phyloP scores from a whole-genome alignment of 768 basidiomycete genomes.

The Calocera viscosa region DNA sequence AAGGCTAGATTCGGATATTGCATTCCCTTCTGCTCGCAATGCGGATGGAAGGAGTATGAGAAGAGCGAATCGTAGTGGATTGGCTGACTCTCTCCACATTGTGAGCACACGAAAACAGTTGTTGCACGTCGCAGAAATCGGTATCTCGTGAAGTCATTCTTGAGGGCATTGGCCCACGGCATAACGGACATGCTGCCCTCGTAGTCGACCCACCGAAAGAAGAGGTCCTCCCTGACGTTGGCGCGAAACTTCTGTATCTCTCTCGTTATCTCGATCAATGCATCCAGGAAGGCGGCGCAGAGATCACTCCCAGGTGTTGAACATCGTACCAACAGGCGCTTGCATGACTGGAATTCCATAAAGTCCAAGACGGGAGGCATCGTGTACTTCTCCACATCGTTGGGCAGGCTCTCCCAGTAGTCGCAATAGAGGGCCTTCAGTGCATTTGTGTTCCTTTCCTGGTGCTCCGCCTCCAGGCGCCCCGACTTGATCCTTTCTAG shows the following conservation, averaged over 20 bases:
- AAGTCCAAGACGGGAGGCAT: neutral
- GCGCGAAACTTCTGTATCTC: neutral
- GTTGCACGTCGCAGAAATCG: neutral
- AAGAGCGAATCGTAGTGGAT: neutral
- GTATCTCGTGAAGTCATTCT: neutral
- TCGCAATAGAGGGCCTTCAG: neutral
- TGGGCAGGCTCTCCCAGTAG: neutral
- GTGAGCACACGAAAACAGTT: neutral
- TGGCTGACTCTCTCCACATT: neutral
- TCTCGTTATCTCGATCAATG: neutral
- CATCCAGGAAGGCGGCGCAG: neutral
- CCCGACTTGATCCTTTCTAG: neutral
- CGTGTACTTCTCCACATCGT: neutral
- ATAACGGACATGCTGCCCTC: neutral
- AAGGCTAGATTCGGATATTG: neutral
- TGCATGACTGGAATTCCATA: neutral
- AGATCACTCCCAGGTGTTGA: neutral
- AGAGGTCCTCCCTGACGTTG: neutral
- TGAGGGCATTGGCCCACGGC: neutral
- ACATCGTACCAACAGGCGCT: neutral
- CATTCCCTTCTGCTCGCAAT: neutral
- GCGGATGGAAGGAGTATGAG: neutral
- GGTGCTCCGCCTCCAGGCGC: neutral
- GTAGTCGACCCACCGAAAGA: neutral
- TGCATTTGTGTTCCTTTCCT: neutral